Percentiles rank a stretch among this genome's conserved stretches.
These are phyloP conservation scores for Bidens hawaiensis DNA, from an alignment of 140 eudicot genomes.

Conservation along the genomic window DNA sequence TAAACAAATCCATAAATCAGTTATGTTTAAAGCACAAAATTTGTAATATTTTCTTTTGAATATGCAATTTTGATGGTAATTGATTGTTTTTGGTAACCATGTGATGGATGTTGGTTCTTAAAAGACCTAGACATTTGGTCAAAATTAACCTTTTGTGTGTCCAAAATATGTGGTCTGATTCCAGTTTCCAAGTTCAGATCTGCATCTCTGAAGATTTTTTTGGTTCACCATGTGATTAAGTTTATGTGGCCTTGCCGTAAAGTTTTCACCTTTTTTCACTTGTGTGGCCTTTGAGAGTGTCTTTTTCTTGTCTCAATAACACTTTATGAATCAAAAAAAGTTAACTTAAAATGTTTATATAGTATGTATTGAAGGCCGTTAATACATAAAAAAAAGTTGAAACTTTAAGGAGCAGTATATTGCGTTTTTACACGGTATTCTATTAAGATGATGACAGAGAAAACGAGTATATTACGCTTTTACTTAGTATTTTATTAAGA, in stretches of 20 bases:
- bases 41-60: too few species aligned
- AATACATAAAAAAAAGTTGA: too few species aligned
- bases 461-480: too few species aligned
- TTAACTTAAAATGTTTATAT: background rate
- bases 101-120: conserved; percentile 6
- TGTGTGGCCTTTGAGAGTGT: conserved; percentile 6
- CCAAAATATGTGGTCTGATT: conserved; percentile 22
- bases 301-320: conserved; percentile 19
- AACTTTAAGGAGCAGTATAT: too few species aligned
- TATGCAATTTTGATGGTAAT: too few species aligned
- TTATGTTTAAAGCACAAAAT: too few species aligned
- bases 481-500: too few species aligned
- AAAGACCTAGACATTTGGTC: conserved; percentile 14
- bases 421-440: too few species aligned
- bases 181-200: conserved; percentile 17
- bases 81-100: too few species aligned
- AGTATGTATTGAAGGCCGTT: too few species aligned
- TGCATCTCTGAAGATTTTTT: conserved; percentile 19
- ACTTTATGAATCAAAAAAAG: conserved; percentile 11
- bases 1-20: too few species aligned
- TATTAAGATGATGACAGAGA: too few species aligned
- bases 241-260: conserved; percentile 30
- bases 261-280: conserved; percentile 30
- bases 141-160: background rate
- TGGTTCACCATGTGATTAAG: conserved; percentile 31